phyloP scores from a whole-genome alignment of 352 stramenopile species.

The Globisporangium spiculum region DNA sequence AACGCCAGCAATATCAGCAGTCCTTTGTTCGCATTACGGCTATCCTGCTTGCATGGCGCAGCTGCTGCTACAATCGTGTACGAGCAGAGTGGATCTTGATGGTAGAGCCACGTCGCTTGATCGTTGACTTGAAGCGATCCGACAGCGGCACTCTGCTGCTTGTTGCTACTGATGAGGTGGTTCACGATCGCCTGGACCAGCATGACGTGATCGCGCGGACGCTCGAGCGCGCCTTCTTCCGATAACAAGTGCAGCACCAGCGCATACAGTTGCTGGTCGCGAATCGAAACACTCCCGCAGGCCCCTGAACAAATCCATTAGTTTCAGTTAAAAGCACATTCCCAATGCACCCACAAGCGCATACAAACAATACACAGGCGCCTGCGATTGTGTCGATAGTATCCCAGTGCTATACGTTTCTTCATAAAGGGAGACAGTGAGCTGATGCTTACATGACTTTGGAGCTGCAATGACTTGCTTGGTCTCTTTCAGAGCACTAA shows the following conservation, averaged over 20 bases:
- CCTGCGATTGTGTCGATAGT: too few relatives aligned
- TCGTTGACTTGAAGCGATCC: background rate
- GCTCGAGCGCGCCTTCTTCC: background rate
- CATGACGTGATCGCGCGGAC: constrained; percentile 1
- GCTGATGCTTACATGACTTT: background rate
- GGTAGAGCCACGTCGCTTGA: background rate
- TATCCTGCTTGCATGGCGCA: background rate
- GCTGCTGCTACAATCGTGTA: constrained; percentile 20
- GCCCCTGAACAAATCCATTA: background rate
- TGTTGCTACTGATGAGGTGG: background rate
- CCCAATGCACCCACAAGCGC: background rate
- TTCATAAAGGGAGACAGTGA: background rate
- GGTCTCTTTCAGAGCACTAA: background rate
- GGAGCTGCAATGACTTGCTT: background rate
- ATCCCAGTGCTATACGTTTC: background rate
- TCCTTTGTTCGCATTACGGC: background rate
- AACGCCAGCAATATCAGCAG: constrained; percentile 44
- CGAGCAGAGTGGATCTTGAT: constrained; percentile 17
- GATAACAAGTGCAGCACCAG: constrained; percentile 12
- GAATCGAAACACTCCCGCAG: constrained; percentile 8
- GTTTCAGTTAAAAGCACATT: too few relatives aligned
- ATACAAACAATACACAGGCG: background rate
- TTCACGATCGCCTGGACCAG: constrained; percentile 1
- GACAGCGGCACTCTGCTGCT: background rate
- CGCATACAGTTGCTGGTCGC: constrained; percentile 7